Percentiles rank a stretch among this genome's conserved stretches.
These are phyloP conservation scores for Chalciporus sphaerocephalus DNA, from an alignment of 768 basidiomycete genomes.

Conservation along the genomic window DNA sequence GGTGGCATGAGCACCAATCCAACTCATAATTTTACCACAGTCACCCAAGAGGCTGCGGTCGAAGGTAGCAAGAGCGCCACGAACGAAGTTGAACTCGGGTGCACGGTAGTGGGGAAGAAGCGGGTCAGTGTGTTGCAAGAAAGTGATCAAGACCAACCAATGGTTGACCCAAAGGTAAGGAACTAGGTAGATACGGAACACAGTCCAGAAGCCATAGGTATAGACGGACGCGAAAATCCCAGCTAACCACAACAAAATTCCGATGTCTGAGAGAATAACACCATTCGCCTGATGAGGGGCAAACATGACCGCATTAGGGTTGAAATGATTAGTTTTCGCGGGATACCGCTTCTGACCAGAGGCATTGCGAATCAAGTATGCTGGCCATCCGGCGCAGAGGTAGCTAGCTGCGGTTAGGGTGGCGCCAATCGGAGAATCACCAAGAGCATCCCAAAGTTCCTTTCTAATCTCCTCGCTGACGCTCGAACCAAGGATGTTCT, in stretches of 20 bases:
- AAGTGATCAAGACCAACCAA: conserved; percentile 95
- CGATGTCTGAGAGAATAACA: conserved; percentile 78
- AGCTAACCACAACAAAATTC: conserved; percentile 69
- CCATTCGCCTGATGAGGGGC: conserved; percentile 73
- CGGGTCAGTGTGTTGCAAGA: conserved; percentile 98
- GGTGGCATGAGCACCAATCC: conserved; percentile 80
- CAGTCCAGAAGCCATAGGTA: conserved; percentile 61
- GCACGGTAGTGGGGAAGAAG: conserved; percentile 90
- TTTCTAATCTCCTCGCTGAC: conserved; percentile 63
- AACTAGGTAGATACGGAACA: conserved; percentile 76
- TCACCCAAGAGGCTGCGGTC: conserved; percentile 81
- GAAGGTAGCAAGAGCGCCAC: conserved; percentile 88
- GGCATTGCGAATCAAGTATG: conserved; percentile 78
- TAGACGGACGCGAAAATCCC: conserved; percentile 53
- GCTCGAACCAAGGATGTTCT: conserved; percentile 60
- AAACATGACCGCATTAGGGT: conserved; percentile 75
- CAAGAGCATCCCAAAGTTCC: conserved; percentile 81
- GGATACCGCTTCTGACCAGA: conserved; percentile 86
- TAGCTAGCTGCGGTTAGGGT: conserved; percentile 50
- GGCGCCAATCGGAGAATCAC: conserved; percentile 83
- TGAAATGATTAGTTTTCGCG: conserved; percentile 77
- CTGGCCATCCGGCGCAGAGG: conserved; percentile 79
- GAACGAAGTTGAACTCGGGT: conserved; percentile 85
- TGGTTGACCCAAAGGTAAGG: conserved; percentile 94
- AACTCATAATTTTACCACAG: conserved; percentile 73